Base-by-base conservation (phyloP, 371 early-diverging fungal genomes). In the Haplosporangium sp. region DNA sequence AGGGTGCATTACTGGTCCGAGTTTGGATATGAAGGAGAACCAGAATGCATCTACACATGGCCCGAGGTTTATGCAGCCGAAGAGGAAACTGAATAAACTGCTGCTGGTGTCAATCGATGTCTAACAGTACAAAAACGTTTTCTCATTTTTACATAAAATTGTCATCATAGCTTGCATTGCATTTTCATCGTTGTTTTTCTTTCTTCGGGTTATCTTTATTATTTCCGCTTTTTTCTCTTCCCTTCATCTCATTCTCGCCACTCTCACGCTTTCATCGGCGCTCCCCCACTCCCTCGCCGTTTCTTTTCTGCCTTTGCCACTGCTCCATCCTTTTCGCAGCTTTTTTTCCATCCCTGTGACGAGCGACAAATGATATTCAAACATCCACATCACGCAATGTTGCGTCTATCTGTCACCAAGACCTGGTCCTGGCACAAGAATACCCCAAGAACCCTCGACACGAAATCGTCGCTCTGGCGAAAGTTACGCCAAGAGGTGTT, bases 391-490 rank as follows among this genome's bases (percentile, higher is more conserved):
- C 48, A 40, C 58, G 20, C 57, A 52, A 59, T 66, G 59, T 52
- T 60, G 60, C 67, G 60, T 38, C 55, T 60, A 59, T 67, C 61
- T 46, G 67, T 67, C 55, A 59, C 67, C 60, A 66, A 66, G 59
- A 66, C 67, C 54, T 52, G 59, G 67, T 66, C 53, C 67, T 29
- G 14, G 18, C 52, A 52, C 29, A 42, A 16, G 54, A 21, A 21
- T 52, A 45, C 29, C 13, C 48, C 58, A 42, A 51, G 58, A 57
- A 50, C 53, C 47, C 18, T 67, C 55, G 51, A 46, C 18, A 57
- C 16, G 40, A 40, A 20, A 14, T 69, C 70, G 51, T 1, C 40
- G 18, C 53, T 40, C 52, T 69, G 64, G 59, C 7, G 48, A 18
- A 47, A 52, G n/a, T 16, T 69, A 29, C 64, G 70, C 40, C 54